phyloP scores from a whole-genome alignment of 2,329 filamentous ascomycete genomes.

The Fusarium agapanthi region DNA sequence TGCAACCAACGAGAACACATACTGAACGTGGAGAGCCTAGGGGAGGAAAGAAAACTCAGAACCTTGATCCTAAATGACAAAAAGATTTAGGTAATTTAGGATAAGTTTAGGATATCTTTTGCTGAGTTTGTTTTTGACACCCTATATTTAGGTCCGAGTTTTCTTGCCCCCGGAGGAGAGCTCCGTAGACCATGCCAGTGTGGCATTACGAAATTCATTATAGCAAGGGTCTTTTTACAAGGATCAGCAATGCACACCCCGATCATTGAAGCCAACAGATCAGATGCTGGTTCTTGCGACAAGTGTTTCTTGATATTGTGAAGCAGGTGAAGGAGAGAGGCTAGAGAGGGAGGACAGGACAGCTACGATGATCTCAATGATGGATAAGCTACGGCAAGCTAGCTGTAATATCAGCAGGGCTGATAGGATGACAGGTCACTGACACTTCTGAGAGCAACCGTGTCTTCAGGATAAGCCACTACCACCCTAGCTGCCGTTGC shows the following conservation, averaged over 20 bases:
- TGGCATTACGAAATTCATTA: constrained; percentile 23
- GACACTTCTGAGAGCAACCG: not conserved
- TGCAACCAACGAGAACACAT: constrained; percentile 7
- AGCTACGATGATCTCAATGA: not conserved
- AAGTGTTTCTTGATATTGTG: not conserved
- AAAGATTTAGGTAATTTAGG: too few relatives aligned
- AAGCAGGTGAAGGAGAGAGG: not conserved
- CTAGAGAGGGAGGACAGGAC: too few relatives aligned
- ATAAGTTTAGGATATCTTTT: too few relatives aligned
- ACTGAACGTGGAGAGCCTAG: not conserved
- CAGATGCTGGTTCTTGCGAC: constrained; percentile 4
- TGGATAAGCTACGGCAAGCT: not conserved
- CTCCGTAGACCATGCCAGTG: constrained; percentile 10
- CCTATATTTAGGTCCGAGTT: too few relatives aligned
- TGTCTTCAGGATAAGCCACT: not conserved
- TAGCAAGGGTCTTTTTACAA: constrained; percentile 23
- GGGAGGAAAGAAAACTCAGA: too few relatives aligned
- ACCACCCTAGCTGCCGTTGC: not conserved
- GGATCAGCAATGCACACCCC: constrained; percentile 7
- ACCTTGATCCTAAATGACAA: too few relatives aligned
- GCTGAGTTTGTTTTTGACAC: too few relatives aligned
- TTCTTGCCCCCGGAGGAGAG: too few relatives aligned
- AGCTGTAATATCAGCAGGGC: not conserved
- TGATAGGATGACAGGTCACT: not conserved
- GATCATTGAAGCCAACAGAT: constrained; percentile 2